phyloP scores from a whole-genome alignment of 805 yeast genomes.

The Zygosaccharomyces lentus region DNA sequence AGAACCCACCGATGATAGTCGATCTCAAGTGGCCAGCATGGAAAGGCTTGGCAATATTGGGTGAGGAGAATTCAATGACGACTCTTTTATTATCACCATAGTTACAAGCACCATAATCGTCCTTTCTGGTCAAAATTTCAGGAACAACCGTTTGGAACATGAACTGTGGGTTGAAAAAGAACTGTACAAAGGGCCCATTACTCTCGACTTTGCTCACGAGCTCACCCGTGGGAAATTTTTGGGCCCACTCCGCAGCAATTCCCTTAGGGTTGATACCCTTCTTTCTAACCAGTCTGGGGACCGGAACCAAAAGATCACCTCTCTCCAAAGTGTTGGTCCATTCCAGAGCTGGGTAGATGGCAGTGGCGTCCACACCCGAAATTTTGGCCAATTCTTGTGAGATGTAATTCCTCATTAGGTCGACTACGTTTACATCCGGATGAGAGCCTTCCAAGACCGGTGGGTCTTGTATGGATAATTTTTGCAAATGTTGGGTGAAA shows the following conservation, averaged over 20 bases:
- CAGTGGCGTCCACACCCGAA: constrained; percentile 61
- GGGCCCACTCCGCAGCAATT: constrained; percentile 73
- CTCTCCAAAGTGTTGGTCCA: constrained; percentile 80
- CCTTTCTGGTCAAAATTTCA: constrained; percentile 57
- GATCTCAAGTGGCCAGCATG: constrained; percentile 99
- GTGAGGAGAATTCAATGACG: constrained; percentile 89
- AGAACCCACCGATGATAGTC: constrained; percentile 95
- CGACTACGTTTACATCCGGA: constrained; percentile 79
- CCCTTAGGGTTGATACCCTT: constrained; percentile 76
- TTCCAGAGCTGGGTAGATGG: constrained; percentile 83
- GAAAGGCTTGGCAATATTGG: constrained; percentile 98
- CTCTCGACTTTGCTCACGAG: constrained; percentile 68
- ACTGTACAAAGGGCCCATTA: constrained; percentile 88
- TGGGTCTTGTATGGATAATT: constrained; percentile 41
- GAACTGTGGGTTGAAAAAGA: constrained; percentile 66
- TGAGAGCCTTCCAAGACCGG: constrained; percentile 50
- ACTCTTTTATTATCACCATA: constrained; percentile 68
- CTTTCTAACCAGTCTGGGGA: constrained; percentile 79
- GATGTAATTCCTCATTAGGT: constrained; percentile 85
- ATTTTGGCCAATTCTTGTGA: constrained; percentile 69
- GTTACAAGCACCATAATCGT: constrained; percentile 67
- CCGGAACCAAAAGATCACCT: constrained; percentile 88
- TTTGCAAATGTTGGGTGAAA: constrained; percentile 32
- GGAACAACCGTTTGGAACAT: constrained; percentile 66
- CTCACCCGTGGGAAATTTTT: constrained; percentile 66